phyloP scores from a whole-genome alignment of 176 grass and related monocot genomes.

The Zoysia pacifica region DNA sequence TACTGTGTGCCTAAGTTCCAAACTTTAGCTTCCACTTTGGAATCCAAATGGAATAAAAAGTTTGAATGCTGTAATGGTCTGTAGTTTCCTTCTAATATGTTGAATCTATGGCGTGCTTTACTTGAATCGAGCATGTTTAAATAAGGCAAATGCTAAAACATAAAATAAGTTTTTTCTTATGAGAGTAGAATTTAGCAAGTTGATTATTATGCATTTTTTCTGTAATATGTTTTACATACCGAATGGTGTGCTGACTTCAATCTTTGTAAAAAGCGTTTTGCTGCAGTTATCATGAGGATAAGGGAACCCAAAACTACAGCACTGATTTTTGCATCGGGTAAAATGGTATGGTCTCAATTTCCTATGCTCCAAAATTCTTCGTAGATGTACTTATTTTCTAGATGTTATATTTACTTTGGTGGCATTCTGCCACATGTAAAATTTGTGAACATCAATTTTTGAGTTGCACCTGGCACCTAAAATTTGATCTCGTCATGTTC shows the following conservation, averaged over 20 bases:
- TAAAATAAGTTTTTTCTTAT: neutral
- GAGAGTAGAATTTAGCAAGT: no score
- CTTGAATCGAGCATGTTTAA: no score
- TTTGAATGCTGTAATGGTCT: no score
- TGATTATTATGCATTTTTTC: neutral
- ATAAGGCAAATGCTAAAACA: no score
- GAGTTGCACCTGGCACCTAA: no score
- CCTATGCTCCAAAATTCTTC: neutral
- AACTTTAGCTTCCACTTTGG: neutral
- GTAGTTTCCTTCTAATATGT: neutral
- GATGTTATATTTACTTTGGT: neutral
- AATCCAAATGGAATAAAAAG: neutral
- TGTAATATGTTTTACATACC: neutral
- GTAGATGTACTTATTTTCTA: neutral
- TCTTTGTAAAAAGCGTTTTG: slow-evolving; percentile 81
- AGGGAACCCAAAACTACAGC: slow-evolving; percentile 99
- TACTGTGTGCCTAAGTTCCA: neutral
- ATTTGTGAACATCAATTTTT: no score
- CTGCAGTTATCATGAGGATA: slow-evolving; percentile 99
- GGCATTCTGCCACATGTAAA: no score
- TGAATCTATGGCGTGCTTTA: neutral
- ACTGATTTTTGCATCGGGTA: slow-evolving; percentile 96
- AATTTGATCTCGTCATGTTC: neutral
- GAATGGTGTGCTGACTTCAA: slow-evolving; percentile 23
- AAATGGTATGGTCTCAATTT: slow-evolving; percentile 71